Percentiles rank a stretch among this genome's conserved stretches.
Evolutionary conservation across 2,329 filamentous ascomycete species (phyloP).

Genomic region (Truncatella angustata): DNA sequence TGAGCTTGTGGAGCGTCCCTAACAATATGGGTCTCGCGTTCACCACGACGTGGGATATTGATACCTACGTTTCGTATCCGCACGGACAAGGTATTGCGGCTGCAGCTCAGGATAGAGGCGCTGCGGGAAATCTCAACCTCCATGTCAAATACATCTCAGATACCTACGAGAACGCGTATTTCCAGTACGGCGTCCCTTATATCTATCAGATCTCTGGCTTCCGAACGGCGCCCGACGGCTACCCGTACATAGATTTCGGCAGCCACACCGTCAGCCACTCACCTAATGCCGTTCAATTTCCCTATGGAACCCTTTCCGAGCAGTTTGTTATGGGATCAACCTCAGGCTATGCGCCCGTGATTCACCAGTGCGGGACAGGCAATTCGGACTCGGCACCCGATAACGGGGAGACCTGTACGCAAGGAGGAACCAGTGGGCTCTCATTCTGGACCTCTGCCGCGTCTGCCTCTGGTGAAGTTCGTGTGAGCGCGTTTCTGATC

Average conservation of each 20-base stretch:
- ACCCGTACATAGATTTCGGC: slow-evolving; percentile 1
- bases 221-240: not conserved
- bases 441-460: not conserved
- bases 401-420: not conserved
- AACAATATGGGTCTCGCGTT: not conserved
- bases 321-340: not conserved
- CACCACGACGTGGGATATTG: slow-evolving; percentile 1
- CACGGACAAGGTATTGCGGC: not conserved
- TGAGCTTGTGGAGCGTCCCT: not conserved
- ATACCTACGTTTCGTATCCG: not conserved
- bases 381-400: not conserved
- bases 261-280: not conserved
- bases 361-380: slow-evolving; percentile 1
- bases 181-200: not conserved
- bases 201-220: not conserved
- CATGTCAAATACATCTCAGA: slow-evolving; percentile 1
- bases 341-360: not conserved
- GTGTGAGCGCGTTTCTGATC: slow-evolving; percentile 1
- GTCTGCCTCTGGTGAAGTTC: not conserved
- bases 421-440: slow-evolving; percentile 1
- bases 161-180: not conserved
- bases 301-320: not conserved
- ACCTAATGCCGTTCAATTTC: not conserved
- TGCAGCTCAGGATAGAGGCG: slow-evolving; percentile 1
- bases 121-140: not conserved